A percentile compares a stretch with the other conserved stretches of the same genome.
phyloP scores from a whole-genome alignment of 169 alveolate genomes.

The Plasmodium vinckei region DNA sequence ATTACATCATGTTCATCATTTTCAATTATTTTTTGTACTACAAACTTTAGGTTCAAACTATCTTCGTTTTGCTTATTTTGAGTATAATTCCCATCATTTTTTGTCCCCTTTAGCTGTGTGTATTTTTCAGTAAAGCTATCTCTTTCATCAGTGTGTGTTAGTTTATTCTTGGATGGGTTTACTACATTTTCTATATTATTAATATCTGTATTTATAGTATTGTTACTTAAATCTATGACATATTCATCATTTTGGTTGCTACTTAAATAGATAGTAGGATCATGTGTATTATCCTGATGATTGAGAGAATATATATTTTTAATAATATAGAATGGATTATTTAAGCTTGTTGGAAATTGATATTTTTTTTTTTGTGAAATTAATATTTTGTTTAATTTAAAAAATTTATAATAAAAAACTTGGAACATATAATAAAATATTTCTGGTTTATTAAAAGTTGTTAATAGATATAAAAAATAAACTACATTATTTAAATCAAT shows the following conservation, averaged over 20 bases:
- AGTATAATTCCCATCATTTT: neutral
- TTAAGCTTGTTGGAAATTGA: conserved; percentile 25
- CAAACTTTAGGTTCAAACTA: neutral
- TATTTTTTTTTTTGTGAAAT: conserved; percentile 19
- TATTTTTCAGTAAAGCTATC: no score
- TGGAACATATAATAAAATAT: conserved; percentile 30
- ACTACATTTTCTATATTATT: neutral
- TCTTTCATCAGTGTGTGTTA: no score
- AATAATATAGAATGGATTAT: conserved; percentile 37
- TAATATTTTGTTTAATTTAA: conserved; percentile 8
- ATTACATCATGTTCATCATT: neutral
- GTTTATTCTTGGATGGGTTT: neutral
- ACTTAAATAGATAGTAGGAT: no score
- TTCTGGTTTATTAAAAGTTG: conserved; percentile 10
- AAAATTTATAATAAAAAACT: conserved; percentile 5
- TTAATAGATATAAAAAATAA: conserved; percentile 42
- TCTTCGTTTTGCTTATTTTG: neutral
- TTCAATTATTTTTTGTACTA: neutral
- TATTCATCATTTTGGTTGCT: conserved; percentile 23
- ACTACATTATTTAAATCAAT: conserved; percentile 28
- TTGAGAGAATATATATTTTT: conserved; percentile 16
- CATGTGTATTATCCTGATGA: neutral
- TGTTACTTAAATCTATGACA: conserved; percentile 17
- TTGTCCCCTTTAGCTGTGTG: no score
- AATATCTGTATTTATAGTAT: neutral